Evolutionary conservation across 768 basidiomycete genomes (phyloP), one percentile per base, ranked within the genome.

Genomic region (Mycena leptocephala): DNA sequence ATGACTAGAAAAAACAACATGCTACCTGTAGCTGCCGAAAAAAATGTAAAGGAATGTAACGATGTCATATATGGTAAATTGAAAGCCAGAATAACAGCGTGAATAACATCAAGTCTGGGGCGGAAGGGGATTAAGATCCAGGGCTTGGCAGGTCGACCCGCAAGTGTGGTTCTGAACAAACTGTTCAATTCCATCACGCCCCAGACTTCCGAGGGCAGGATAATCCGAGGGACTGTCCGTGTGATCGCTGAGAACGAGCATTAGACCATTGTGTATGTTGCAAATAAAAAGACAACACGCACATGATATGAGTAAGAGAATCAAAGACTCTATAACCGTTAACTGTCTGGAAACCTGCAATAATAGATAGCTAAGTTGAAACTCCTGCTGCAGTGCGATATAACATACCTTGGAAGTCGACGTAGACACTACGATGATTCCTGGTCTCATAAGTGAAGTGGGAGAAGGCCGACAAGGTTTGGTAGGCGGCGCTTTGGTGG

Each of bases 391-490:
- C 14, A 8, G 22, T 16, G 35, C 37, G 20, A 6, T 8, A 37
- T 5, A 13, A 39, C 59, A 10, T 28, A 55, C 65, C 65, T 67
- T 67, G 48, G 13, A 67, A 67, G n/a, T 51, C 48, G 2, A 53
- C 32, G n/a, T 35, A 67, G 22, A 67, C 65, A 13, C 65, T 67
- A 1, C 32, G 48, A 26, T 67, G 65, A 37, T 67, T 67, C 33
- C 33, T 51, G 32, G 30, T n/a, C 37, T 67, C 22, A 18, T 35
- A 67, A 14, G 65, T 67, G 51, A 67, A 67, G 14, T 67, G 65
- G 2, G 65, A 51, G 51, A 67, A 67, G 5, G 65, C 65, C 8
- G 65, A 32, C 30, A 67, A 18, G 3, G 55, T 26, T 24, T 53
- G 7, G 33, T 53, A 14, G 5, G 24, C 48, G 16, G 5, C 13